These are phyloP conservation scores for Tetragonia tetragonoides DNA, from an alignment of 148 eudicot genomes.

Conservation along the genomic window DNA sequence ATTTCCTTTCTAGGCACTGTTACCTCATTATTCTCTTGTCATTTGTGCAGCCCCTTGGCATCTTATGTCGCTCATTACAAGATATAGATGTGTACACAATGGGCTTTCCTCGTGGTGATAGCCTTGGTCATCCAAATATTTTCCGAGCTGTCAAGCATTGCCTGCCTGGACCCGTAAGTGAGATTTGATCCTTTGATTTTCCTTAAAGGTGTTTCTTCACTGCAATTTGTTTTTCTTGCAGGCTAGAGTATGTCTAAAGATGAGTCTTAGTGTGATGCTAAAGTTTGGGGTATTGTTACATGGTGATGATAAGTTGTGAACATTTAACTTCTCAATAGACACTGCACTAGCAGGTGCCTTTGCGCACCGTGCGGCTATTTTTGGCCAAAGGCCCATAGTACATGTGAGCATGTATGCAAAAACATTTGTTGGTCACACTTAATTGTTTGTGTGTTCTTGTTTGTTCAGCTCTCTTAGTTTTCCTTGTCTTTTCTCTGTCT, in stretches of 20 bases:
- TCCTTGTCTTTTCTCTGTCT: too few relatives aligned
- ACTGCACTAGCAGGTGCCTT: not conserved
- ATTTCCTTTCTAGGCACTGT: not conserved
- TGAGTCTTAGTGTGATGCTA: not conserved
- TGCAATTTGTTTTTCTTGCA: not conserved
- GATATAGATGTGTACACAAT: constrained; percentile 79
- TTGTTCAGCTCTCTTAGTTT: not conserved
- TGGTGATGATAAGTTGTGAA: not conserved
- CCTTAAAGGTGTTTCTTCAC: not conserved
- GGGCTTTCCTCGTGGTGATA: constrained; percentile 84
- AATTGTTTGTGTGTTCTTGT: not conserved
- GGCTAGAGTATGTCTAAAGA: not conserved
- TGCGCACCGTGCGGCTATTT: not conserved
- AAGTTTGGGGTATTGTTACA: not conserved
- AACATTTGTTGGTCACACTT: not conserved
- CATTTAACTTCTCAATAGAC: not conserved
- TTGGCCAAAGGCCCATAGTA: not conserved
- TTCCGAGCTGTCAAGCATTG: constrained; percentile 84
- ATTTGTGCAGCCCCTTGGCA: constrained; percentile 79
- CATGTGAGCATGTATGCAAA: not conserved
- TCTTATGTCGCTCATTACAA: constrained; percentile 73
- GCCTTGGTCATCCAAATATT: constrained; percentile 55
- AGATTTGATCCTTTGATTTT: not conserved
- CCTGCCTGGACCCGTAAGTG: constrained; percentile 89
- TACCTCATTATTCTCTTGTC: constrained; percentile 20